Base-by-base conservation (phyloP, 345 rosid species). In the Aquilaria yunnanensis region DNA sequence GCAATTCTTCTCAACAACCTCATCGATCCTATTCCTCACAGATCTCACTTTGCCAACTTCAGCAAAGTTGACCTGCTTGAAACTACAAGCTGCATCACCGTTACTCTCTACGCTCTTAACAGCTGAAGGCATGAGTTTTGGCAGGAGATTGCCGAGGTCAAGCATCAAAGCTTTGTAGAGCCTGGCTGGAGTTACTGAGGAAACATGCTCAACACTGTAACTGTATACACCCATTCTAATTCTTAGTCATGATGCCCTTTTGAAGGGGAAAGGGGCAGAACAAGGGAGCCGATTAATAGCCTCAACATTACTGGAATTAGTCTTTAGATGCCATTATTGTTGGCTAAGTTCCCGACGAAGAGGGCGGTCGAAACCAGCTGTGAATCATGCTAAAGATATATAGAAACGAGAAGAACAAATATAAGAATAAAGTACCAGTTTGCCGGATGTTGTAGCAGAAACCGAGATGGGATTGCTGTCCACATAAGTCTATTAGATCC, bases 1-100 rank as follows among this genome's bases (percentile, higher is more conserved):
- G 23, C 59, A 73, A 0, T 67, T 73, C 56, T 66, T 67, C 6
- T n/a, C 47, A 32, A 79, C 84, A 0, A 77, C 53, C 29, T 64
- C 69, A 1, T 79, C 81, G 0, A 76, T 49, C 45, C 70, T 30
- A 61, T 68, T 71, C 77, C 65, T 82, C n/a, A 72, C 47, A 37
- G 2, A 59, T 67, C 68, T 77, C 6, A 82, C 43, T 16, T 64
- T 62, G 56, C 54, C 56, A 58, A 78, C 86, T 74, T 78, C 69
- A 32, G 32, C 71, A 46, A 79, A 72, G 67, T 66, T 79, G 66
- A 75, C 65, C 12, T 72, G 60, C 72, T 60, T 76, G 62, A 76
- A 54, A 65, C 72, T 78, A 32, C 78, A 71, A 10, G 72, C 81
- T 50, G 83, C 80, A 51, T 74, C 71, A 6, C 83, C 86, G 41